Evolutionary conservation across 257 asterid species (phyloP).

Genomic region (Fraxinus quadrangulata): DNA sequence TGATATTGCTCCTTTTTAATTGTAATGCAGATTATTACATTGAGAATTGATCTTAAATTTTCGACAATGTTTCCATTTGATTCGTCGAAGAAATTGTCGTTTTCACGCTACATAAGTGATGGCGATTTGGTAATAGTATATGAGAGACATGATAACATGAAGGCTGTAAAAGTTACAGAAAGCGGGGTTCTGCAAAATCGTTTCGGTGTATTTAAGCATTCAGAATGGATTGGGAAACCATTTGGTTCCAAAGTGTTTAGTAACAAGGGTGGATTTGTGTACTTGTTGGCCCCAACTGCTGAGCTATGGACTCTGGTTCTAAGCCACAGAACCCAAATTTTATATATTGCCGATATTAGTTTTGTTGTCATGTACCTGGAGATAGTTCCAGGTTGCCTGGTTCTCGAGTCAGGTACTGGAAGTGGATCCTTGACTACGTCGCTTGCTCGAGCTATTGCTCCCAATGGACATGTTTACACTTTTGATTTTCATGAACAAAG

Average conservation of each 20-base stretch:
- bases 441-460: constrained; percentile 87
- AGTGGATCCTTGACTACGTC: constrained; percentile 93
- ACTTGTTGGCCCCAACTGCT: constrained; percentile 90
- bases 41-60: neutral
- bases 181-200: constrained; percentile 77
- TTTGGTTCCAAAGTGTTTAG: constrained; percentile 91
- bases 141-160: constrained; percentile 79
- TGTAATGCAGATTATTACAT: constrained; percentile 24
- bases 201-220: constrained; percentile 82
- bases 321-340: constrained; percentile 97
- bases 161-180: constrained; percentile 65
- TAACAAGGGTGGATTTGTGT: constrained; percentile 72
- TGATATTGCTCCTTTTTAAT: neutral
- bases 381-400: constrained; percentile 83
- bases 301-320: constrained; percentile 93
- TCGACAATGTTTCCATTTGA: constrained; percentile 52
- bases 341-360: constrained; percentile 91
- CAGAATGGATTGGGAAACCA: constrained; percentile 86
- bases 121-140: constrained; percentile 89
- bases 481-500: constrained; percentile 97
- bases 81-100: constrained; percentile 50
- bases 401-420: constrained; percentile 96
- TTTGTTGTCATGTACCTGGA: constrained; percentile 88
- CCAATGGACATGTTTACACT: constrained; percentile 79
- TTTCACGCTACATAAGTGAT: constrained; percentile 53